Conservation (phyloP, 768 basidiomycete genomes). For the Auricularia cornea region DNA sequence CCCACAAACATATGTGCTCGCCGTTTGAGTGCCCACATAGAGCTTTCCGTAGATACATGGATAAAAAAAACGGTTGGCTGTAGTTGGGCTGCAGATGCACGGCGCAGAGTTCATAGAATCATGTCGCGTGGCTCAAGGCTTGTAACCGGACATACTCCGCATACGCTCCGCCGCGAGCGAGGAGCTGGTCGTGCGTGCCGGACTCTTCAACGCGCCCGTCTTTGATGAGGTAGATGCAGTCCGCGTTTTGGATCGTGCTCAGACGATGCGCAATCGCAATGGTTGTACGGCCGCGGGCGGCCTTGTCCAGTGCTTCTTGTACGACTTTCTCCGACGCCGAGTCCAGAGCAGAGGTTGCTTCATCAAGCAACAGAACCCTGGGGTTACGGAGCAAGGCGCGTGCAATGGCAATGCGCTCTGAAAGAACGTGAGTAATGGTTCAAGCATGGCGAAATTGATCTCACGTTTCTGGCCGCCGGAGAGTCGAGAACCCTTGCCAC, state of each 20-base stretch:
- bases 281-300: slow-evolving; percentile 86
- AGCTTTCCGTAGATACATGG: too few species aligned
- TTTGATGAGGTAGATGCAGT: slow-evolving; percentile 86
- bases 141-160: slow-evolving; percentile 87
- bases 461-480: slow-evolving; percentile 83
- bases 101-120: too few species aligned
- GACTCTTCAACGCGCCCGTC: slow-evolving; percentile 79
- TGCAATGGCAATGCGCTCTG: slow-evolving; percentile 74
- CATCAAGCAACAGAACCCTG: slow-evolving; percentile 78
- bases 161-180: slow-evolving; percentile 57
- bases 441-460: slow-evolving; percentile 14
- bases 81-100: too few species aligned
- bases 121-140: slow-evolving; percentile 27
- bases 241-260: slow-evolving; percentile 86
- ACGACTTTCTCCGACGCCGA: slow-evolving; percentile 91
- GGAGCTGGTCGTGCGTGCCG: slow-evolving; percentile 81
- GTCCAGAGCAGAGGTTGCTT: slow-evolving; percentile 83
- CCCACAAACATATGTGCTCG: too few species aligned
- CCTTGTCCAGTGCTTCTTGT: slow-evolving; percentile 86
- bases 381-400: slow-evolving; percentile 88
- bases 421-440: slow-evolving; percentile 7
- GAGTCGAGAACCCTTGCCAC: slow-evolving; percentile 82
- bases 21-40: too few species aligned
- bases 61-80: too few species aligned
- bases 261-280: slow-evolving; percentile 93